These are phyloP conservation scores for Catharanthus roseus DNA, from an alignment of 257 asterid genomes.

Conservation along the genomic window DNA sequence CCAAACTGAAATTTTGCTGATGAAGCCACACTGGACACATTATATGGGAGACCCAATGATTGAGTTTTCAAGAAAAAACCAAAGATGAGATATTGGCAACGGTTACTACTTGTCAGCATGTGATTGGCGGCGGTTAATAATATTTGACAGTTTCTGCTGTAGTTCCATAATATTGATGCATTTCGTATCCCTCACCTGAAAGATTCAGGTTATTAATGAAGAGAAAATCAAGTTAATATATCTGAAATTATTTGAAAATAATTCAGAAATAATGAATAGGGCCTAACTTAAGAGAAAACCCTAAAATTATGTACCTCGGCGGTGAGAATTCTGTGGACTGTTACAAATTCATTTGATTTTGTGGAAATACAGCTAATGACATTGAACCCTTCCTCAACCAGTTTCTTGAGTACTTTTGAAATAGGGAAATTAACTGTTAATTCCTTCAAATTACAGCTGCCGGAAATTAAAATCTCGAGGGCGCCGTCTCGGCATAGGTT, in stretches of 20 bases:
- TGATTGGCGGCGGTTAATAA: neutral
- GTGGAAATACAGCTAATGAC: conserved; percentile 46
- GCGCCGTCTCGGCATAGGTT: conserved; percentile 23
- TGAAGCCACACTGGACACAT: too few species aligned
- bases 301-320: conserved; percentile 35
- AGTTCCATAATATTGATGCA: conserved; percentile 11
- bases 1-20: neutral
- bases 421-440: conserved; percentile 25
- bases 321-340: conserved; percentile 39
- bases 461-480: conserved; percentile 48
- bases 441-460: conserved; percentile 6
- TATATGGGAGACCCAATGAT: too few species aligned
- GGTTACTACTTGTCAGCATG: neutral
- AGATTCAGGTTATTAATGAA: neutral
- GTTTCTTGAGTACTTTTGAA: conserved; percentile 30
- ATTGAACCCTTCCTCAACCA: conserved; percentile 28
- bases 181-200: conserved; percentile 21
- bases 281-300: conserved; percentile 6
- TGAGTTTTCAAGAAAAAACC: too few species aligned
- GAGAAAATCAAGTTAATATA: neutral
- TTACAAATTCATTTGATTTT: conserved; percentile 20
- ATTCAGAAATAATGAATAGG: neutral
- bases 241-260: too few species aligned
- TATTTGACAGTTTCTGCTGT: conserved; percentile 21
- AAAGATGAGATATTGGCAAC: neutral